Conservation (phyloP, 2,329 filamentous ascomycete species). For the Colletotrichum sp. region DNA sequence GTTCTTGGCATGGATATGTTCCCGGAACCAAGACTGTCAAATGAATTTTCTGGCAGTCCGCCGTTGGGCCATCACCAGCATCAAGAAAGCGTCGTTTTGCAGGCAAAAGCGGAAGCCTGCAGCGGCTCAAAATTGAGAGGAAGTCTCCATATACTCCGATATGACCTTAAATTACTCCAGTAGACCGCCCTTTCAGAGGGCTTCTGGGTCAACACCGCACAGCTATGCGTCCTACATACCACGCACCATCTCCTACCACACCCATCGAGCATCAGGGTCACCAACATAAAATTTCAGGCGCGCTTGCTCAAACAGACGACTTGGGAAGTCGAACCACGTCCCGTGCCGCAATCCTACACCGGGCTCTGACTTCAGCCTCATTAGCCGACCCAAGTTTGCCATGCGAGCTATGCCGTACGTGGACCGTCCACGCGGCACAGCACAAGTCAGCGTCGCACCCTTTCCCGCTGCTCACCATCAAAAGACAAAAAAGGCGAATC, state of each 20-base stretch:
- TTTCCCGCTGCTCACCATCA: background rate
- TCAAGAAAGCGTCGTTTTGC: background rate
- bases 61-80: rapidly evolving
- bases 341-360: background rate
- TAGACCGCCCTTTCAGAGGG: background rate
- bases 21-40: too few relatives aligned
- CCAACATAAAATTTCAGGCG: background rate
- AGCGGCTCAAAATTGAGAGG: background rate
- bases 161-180: rapidly evolving
- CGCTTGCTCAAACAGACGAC: background rate
- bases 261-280: background rate
- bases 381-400: background rate
- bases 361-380: background rate
- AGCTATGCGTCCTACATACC: background rate
- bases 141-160: background rate
- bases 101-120: too few relatives aligned
- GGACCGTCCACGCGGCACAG: background rate
- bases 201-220: background rate
- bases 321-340: background rate
- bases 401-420: background rate
- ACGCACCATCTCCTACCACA: background rate
- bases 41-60: too few relatives aligned
- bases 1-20: too few relatives aligned
- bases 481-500: background rate
- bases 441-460: background rate